These are phyloP conservation scores for Trichoderma citrinoviride DNA, from an alignment of 2,329 filamentous ascomycete genomes.

Conservation along the genomic window DNA sequence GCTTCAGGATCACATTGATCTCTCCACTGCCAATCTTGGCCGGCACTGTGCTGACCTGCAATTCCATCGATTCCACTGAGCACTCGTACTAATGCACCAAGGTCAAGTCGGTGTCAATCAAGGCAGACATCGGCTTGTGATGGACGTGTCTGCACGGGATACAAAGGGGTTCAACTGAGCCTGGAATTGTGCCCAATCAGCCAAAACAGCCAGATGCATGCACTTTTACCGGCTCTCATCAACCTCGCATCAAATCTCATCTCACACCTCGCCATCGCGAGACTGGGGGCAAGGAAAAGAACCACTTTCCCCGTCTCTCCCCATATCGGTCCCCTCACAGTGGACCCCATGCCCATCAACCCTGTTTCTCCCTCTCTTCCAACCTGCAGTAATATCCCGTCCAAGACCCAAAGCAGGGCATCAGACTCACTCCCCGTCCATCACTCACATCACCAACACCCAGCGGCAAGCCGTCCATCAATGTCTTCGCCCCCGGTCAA, in stretches of 20 bases:
- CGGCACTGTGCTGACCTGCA: no score
- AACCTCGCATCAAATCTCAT: background rate
- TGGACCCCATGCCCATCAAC: background rate
- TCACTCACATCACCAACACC: conserved; percentile 1
- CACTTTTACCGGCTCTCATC: background rate
- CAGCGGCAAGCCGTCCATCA: background rate
- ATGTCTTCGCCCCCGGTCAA: background rate
- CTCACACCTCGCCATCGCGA: background rate
- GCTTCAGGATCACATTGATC: no score
- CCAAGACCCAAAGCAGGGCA: background rate
- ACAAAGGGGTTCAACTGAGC: no score
- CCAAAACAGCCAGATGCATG: background rate
- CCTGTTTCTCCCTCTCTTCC: background rate
- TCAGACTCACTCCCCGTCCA: background rate
- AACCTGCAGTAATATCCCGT: background rate
- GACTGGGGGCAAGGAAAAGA: background rate
- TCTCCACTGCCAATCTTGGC: no score
- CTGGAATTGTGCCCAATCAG: background rate
- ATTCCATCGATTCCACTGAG: no score
- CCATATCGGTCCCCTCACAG: background rate
- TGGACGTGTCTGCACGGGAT: no score
- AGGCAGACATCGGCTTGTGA: no score
- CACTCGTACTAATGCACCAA: no score
- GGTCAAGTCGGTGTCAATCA: no score
- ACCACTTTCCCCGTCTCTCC: background rate